These are phyloP conservation scores for Candida tammaniensis DNA, from an alignment of 805 yeast species.

Conservation along the genomic window DNA sequence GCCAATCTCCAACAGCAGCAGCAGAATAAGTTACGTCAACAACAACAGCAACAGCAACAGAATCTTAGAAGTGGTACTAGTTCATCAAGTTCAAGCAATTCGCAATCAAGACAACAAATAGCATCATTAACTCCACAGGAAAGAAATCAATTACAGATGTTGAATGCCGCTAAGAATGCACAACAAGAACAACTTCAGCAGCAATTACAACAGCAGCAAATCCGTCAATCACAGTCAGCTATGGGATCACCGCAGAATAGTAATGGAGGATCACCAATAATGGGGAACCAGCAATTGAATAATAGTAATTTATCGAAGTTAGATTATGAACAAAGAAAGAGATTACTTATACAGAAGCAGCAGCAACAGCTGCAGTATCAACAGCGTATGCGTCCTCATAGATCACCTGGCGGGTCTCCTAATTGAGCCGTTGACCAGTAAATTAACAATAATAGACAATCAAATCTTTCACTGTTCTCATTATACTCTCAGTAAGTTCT, in stretches of 20 bases:
- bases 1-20: slow-evolving; percentile 57
- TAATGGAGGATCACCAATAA: slow-evolving; percentile 11
- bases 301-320: slow-evolving; percentile 24
- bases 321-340: slow-evolving; percentile 38
- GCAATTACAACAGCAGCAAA: slow-evolving; percentile 9
- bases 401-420: no score
- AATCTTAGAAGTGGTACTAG: no score
- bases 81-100: slow-evolving; percentile 13
- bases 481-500: no score
- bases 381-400: no score
- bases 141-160: slow-evolving; percentile 37
- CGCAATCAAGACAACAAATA: background rate
- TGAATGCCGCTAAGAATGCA: slow-evolving; percentile 33
- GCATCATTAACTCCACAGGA: slow-evolving; percentile 45
- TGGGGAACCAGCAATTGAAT: slow-evolving; percentile 17
- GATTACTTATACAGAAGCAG: slow-evolving; percentile 31
- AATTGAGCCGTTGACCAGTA: no score
- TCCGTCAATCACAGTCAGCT: no score
- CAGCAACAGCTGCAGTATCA: slow-evolving; percentile 21
- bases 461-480: no score
- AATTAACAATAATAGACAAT: no score
- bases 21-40: slow-evolving; percentile 31
- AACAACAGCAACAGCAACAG: slow-evolving; percentile 19
- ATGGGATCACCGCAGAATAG: slow-evolving; percentile 4
- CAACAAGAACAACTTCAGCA: slow-evolving; percentile 24